A percentile compares a stretch with the other conserved stretches of the same genome.
Evolutionary conservation across 2,329 filamentous ascomycete species (phyloP).

Genomic region (Penicillium sumatraense): DNA sequence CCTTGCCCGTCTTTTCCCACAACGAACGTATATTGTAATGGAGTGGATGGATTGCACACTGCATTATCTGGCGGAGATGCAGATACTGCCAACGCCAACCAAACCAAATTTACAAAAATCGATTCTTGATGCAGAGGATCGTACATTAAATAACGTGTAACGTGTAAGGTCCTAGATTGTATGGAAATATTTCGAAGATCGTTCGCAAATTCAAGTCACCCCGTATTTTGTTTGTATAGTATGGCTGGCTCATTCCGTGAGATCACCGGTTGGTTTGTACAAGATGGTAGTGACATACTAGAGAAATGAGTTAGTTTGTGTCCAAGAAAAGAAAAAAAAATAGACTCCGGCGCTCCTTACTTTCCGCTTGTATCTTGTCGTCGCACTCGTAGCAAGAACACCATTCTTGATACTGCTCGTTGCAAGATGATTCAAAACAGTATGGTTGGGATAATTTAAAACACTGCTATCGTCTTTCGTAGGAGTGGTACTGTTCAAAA

Average conservation of each 20-base stretch:
- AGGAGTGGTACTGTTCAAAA: slow-evolving; percentile 85
- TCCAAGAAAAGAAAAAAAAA: not conserved
- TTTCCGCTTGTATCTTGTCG: slow-evolving; percentile 96
- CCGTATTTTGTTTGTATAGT: no score
- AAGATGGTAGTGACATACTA: slow-evolving; percentile 95
- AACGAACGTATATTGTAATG: no score
- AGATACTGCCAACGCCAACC: not conserved
- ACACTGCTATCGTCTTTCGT: slow-evolving; percentile 99
- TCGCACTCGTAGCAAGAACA: slow-evolving; percentile 91
- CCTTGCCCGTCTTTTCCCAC: no score
- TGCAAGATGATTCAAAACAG: slow-evolving; percentile 91
- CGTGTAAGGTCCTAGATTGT: not conserved
- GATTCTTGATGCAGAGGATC: slow-evolving; percentile 2
- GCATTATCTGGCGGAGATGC: no score
- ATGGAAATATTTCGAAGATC: not conserved
- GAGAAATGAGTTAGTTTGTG: not conserved
- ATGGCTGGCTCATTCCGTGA: slow-evolving; percentile 33
- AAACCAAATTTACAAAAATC: no score
- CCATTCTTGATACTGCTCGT: slow-evolving; percentile 98
- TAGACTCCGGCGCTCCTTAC: slow-evolving; percentile 29
- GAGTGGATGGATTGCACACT: no score
- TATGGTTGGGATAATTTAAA: slow-evolving; percentile 94
- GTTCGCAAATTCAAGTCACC: no score
- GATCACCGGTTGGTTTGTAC: slow-evolving; percentile 79
- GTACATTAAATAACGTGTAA: no score